Evolutionary conservation across 2,329 filamentous ascomycete species (phyloP), one percentile per base, ranked within the genome.

Genomic region (Fusarium sp.): DNA sequence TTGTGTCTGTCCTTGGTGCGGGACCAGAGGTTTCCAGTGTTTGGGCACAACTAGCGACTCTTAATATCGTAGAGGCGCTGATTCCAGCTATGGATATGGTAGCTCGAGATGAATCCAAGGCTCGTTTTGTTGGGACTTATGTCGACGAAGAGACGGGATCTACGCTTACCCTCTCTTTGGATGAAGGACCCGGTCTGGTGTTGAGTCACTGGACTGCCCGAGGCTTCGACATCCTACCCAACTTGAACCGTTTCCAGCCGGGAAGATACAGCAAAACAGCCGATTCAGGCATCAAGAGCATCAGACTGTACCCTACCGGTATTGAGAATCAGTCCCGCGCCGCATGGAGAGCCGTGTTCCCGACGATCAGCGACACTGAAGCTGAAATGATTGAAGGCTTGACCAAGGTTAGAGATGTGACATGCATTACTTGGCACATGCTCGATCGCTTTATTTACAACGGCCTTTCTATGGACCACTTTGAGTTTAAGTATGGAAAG

Each of bases 341-440:
- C 5, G 63, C 55, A n/a, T 67, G 66, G 66, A 62, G 66, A 24
- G 66, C 48, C 3, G 42, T 52, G 0, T 55, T 69, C 12, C 66
- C 63, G 5, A 12, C 48, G 12, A 24, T 67, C 9, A 18, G 42
- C 4, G 66, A 62, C 1, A 26, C 18, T 3, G 48, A 61, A 1
- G 63, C 55, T 2, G 42, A 62, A 3, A 38, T 62, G 22, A 55
- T 69, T 45, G 31, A 67, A 2, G 48, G 28, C 0, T 18, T 58
- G 11, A 55, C 63, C 1, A 45, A 26, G 8, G 36, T 69, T 5
- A 42, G 42, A 18, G 63, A 67, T 28, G 48, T 66, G 1, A 55
- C 63, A 3, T 67, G 66, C 31, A 42, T 61, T 52, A 69, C 66
- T 14, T 69, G 63, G 66, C 35, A 36, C 4, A 55, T 44, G 47